Evolutionary conservation across 2,329 filamentous ascomycete species (phyloP).

Genomic region (Diaporthe batatas): DNA sequence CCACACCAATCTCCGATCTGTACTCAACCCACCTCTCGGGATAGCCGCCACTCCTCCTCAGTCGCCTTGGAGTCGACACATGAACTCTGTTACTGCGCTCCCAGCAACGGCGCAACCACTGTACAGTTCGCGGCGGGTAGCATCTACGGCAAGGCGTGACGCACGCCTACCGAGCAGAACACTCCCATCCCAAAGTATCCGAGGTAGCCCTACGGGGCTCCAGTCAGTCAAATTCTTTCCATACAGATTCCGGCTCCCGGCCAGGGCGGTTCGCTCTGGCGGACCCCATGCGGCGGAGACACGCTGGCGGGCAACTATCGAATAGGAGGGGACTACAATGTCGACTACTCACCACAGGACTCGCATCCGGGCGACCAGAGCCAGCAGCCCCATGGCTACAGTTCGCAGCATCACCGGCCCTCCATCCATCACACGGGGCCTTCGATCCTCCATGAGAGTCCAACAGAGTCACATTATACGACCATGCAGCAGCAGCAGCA

Average conservation of each 20-base stretch:
- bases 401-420: constrained; percentile 62
- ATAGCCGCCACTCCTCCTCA: constrained; percentile 45
- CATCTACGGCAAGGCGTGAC: constrained; percentile 50
- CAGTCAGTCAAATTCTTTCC: constrained; percentile 68
- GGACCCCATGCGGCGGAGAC: constrained; percentile 79
- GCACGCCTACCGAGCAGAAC: constrained; percentile 48
- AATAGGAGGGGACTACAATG: constrained; percentile 77
- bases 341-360: constrained; percentile 79
- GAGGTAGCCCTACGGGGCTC: constrained; percentile 67
- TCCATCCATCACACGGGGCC: constrained; percentile 63
- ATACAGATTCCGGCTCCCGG: constrained; percentile 75
- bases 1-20: constrained; percentile 40
- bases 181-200: constrained; percentile 49
- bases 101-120: constrained; percentile 49
- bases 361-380: constrained; percentile 74
- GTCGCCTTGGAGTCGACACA: constrained; percentile 50
- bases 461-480: constrained; percentile 53
- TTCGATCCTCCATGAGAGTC: constrained; percentile 61
- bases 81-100: constrained; percentile 52
- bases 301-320: constrained; percentile 82
- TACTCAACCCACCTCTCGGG: constrained; percentile 43
- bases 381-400: constrained; percentile 75
- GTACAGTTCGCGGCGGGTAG: constrained; percentile 47
- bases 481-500: constrained; percentile 55
- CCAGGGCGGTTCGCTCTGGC: constrained; percentile 83